Evolutionary conservation across 257 asterid species (phyloP).

Genomic region (Jacaranda mimosifolia): DNA sequence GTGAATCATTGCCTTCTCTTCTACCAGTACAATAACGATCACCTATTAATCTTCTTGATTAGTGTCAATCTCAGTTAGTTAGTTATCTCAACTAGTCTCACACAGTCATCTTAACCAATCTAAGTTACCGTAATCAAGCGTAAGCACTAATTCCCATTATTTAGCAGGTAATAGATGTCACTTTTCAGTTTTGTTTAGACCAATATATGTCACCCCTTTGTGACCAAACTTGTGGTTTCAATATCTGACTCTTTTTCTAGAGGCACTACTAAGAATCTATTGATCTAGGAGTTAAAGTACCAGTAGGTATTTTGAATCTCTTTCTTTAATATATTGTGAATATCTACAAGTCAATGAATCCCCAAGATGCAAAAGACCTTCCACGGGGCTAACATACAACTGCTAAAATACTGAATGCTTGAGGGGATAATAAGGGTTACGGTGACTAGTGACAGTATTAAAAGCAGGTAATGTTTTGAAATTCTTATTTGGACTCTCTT

Average conservation of each 20-base stretch:
- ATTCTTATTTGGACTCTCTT: no score
- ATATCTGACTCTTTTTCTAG: background rate
- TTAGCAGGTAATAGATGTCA: background rate
- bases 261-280: background rate
- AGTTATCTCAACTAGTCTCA: background rate
- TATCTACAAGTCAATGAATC: no score
- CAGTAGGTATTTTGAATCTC: no score
- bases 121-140: background rate
- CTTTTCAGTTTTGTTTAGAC: background rate
- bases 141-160: background rate
- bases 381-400: no score
- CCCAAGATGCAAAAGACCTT: no score
- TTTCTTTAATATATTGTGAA: no score
- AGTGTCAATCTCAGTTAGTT: background rate
- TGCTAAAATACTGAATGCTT: no score
- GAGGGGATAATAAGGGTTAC: no score
- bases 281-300: background rate
- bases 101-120: background rate
- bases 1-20: background rate
- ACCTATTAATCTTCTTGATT: background rate
- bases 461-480: no score
- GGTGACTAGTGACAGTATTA: no score
- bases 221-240: background rate
- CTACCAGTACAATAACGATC: constrained; percentile 3
- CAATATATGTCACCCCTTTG: background rate